Base-by-base conservation (phyloP, 768 basidiomycete genomes). In the Vararia minispora region DNA sequence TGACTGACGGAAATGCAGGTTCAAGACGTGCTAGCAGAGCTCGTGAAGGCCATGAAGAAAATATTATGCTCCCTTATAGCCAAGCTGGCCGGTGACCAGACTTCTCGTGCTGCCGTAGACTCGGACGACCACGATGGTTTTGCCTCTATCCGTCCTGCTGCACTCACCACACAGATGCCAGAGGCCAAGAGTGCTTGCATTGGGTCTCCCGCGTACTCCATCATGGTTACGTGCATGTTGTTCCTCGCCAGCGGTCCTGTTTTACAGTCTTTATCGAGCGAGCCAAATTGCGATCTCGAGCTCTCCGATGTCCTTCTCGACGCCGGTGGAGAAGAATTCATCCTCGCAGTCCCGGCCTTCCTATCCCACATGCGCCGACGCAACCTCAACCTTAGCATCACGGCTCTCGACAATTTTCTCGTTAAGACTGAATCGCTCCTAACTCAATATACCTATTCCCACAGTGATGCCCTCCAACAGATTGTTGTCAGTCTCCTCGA, bases 221-320 rank as follows among this genome's bases (percentile, higher is more conserved):
- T 74, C 17, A 54, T 68, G 25, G 65, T 71, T 33, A 56, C 71
- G 17, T 85, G 76, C 51, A 52, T 83, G 27, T 52, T 67, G 13
- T 73, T 84, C 47, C 63, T 86, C 21, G 64, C 79, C 2, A 60
- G 70, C 16, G 71, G 72, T n/a, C 79, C 81, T 14, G 61, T 72
- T 32, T 56, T 87, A 24, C 78, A 76, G 42, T 74, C 75, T 10
- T 52, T 65, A 5, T 69, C 71, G 2, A 71, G 64, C 4, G 72
- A 79, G 45, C 63, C 69, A 1, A 73, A 76, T 16, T 72, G 72
- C 18, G 79, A 87, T 49, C 70, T 68, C 50, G 65, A 76, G 12
- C 55, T 87, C 10, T 60, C 69, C 7, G 68, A 79, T 17, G 50
- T 76, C 23, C 55, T 84, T 20, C 44, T 71, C 2, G 54, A 61